phyloP scores from a whole-genome alignment of 805 yeast genomes.

The Candida schatavii region DNA sequence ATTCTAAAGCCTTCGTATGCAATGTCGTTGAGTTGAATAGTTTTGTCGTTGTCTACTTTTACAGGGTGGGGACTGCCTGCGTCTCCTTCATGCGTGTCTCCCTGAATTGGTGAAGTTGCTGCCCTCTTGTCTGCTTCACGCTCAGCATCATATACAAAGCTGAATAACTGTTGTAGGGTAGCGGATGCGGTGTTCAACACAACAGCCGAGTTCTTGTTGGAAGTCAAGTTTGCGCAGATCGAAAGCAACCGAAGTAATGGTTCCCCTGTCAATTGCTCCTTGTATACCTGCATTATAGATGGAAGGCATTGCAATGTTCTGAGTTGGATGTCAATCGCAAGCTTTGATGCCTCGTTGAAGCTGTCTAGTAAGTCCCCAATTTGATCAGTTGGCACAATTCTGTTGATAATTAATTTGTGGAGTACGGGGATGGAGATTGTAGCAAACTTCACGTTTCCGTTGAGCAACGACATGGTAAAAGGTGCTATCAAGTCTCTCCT shows the following conservation, averaged over 20 bases:
- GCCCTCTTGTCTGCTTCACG: slow-evolving; percentile 30
- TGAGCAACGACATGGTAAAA: slow-evolving; percentile 65
- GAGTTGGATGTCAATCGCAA: slow-evolving; percentile 80
- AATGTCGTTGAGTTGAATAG: slow-evolving; percentile 43
- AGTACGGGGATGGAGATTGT: slow-evolving; percentile 70
- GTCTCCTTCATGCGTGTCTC: background rate
- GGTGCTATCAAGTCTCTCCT: slow-evolving; percentile 43
- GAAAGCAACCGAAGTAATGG: slow-evolving; percentile 56
- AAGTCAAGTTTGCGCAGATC: slow-evolving; percentile 71
- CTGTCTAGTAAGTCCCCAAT: slow-evolving; percentile 61
- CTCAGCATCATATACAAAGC: slow-evolving; percentile 72
- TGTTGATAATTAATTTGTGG: slow-evolving; percentile 54
- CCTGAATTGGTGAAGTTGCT: slow-evolving; percentile 1
- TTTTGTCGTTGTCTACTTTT: slow-evolving; percentile 44
- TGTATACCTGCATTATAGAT: slow-evolving; percentile 63
- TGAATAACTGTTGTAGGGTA: slow-evolving; percentile 80
- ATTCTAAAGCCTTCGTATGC: slow-evolving; percentile 71
- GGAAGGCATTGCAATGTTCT: slow-evolving; percentile 85
- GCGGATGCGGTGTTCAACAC: slow-evolving; percentile 92
- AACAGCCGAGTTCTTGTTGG: slow-evolving; percentile 65
- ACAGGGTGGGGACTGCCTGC: slow-evolving; percentile 25
- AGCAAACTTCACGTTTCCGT: slow-evolving; percentile 72
- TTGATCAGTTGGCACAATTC: slow-evolving; percentile 52
- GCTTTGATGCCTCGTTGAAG: slow-evolving; percentile 66
- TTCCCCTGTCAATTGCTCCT: slow-evolving; percentile 50